A percentile compares a stretch with the other conserved stretches of the same genome.
Evolutionary conservation across 345 rosid species (phyloP).

Genomic region (Firmiana major): DNA sequence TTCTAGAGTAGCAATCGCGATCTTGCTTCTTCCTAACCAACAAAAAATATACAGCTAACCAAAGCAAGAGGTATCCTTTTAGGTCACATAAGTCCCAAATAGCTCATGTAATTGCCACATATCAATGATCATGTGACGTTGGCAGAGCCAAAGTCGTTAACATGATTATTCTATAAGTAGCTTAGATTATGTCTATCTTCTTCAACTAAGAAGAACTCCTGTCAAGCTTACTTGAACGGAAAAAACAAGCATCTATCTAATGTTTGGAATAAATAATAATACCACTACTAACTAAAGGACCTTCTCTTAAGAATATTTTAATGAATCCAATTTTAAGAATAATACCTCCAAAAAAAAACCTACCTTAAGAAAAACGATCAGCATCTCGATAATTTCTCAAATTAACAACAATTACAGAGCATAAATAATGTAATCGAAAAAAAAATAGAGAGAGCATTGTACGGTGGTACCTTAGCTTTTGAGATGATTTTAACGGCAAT

Average conservation of each 20-base stretch:
- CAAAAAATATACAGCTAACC: conserved; percentile 10
- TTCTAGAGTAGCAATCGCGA: conserved; percentile 7
- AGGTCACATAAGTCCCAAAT: neutral
- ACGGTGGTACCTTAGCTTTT: conserved; percentile 56
- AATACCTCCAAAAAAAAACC: neutral
- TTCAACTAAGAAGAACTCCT: neutral
- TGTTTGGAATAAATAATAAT: neutral
- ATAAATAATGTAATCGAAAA: neutral
- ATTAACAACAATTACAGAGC: neutral
- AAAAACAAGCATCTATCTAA: neutral
- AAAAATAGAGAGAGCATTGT: neutral
- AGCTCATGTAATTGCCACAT: neutral
- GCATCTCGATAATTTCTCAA: neutral
- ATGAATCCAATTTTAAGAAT: neutral
- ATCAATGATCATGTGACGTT: neutral
- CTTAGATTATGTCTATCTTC: neutral
- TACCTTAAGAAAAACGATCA: no score
- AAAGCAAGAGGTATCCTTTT: conserved; percentile 1
- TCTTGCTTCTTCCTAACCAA: neutral
- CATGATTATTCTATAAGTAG: neutral
- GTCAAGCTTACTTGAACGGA: neutral
- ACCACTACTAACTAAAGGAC: neutral
- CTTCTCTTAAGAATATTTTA: neutral
- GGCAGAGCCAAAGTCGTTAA: no score
- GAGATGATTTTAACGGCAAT: conserved; percentile 85